Percentiles rank a stretch among this genome's conserved stretches.
These are phyloP conservation scores for Avena sativa DNA, from an alignment of 176 grass and related monocot species.

Conservation along the genomic window DNA sequence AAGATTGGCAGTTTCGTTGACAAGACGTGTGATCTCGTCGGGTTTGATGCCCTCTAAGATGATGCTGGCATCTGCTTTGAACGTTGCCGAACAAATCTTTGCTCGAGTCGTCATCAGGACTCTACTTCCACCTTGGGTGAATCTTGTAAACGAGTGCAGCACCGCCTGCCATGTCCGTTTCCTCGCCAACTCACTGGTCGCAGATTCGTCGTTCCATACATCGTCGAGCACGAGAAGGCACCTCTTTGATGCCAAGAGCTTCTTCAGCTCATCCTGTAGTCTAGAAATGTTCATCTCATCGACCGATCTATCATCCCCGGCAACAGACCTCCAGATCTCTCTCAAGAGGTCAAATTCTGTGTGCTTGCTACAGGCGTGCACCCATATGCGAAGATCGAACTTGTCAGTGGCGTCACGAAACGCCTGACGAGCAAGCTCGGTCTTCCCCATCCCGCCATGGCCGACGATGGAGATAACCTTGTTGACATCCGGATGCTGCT, in stretches of 20 bases:
- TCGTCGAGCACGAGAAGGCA: not conserved
- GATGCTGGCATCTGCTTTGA: not conserved
- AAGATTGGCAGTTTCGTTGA: not conserved
- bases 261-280: not conserved
- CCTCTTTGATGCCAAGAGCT: not conserved
- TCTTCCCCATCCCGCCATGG: conserved; percentile 10
- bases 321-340: not conserved
- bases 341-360: not conserved
- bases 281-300: not conserved
- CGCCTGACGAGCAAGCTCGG: not conserved
- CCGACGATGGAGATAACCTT: not conserved
- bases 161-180: too few relatives aligned
- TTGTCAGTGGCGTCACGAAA: not conserved
- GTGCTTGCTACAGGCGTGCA: not conserved
- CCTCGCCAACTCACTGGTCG: not conserved
- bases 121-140: not conserved
- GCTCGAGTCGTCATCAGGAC: not conserved
- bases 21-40: not conserved
- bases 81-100: not conserved
- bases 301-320: fast-evolving
- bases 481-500: not conserved
- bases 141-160: too few relatives aligned
- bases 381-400: not conserved
- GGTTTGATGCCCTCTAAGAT: not conserved
- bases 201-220: not conserved